Evolutionary conservation across 805 yeast genomes (phyloP).

Genomic region (Candida manassasensis): DNA sequence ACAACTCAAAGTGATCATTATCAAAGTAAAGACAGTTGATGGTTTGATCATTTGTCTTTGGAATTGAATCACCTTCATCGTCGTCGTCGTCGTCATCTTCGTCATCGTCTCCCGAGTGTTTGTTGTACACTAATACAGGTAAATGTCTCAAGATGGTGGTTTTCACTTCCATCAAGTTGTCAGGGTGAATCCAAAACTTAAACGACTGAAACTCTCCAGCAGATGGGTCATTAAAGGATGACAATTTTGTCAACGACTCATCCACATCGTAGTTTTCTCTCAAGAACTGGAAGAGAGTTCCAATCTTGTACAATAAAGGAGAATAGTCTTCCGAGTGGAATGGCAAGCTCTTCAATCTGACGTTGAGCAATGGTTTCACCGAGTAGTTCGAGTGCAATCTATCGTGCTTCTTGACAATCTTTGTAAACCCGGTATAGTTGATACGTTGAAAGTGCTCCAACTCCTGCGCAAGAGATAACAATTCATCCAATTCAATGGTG

Average conservation of each 20-base stretch:
- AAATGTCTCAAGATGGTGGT: constrained; percentile 90
- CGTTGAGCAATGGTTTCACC: constrained; percentile 86
- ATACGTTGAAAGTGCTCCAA: constrained; percentile 86
- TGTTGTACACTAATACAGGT: constrained; percentile 76
- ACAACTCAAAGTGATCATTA: constrained; percentile 73
- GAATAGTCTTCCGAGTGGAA: constrained; percentile 94
- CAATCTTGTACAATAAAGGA: constrained; percentile 79
- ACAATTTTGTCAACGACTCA: constrained; percentile 44
- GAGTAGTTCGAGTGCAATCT: constrained; percentile 81
- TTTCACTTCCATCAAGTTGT: constrained; percentile 87
- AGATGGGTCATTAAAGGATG: constrained; percentile 41
- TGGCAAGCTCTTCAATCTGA: constrained; percentile 81
- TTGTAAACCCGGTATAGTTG: constrained; percentile 91
- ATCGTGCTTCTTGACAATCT: constrained; percentile 95
- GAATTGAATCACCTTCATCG: constrained; percentile 27
- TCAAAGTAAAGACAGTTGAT: constrained; percentile 88
- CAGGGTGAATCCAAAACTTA: constrained; percentile 97
- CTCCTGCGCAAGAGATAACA: constrained; percentile 72
- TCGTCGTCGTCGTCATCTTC: constrained; percentile 46
- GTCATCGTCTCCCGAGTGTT: constrained; percentile 28
- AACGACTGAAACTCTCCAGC: constrained; percentile 52
- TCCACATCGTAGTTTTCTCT: constrained; percentile 64
- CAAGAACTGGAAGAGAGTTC: constrained; percentile 74
- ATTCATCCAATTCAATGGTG: constrained; percentile 66
- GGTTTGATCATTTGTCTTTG: constrained; percentile 48